Evolutionary conservation across 352 stramenopile species (phyloP).

Genomic region (Plasmopara viticola): DNA sequence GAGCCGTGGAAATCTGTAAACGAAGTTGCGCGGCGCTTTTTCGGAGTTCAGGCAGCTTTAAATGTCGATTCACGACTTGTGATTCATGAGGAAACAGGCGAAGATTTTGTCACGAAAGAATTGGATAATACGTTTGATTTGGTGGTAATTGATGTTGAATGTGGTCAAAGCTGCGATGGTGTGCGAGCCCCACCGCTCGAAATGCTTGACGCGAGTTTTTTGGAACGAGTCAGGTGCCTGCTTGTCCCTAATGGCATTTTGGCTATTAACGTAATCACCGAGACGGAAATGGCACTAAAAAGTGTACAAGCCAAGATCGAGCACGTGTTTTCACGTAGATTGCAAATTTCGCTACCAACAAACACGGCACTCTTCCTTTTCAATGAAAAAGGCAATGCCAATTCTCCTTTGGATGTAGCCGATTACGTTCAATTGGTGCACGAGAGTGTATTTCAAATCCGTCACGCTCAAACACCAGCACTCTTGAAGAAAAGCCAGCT

Average conservation of each 20-base stretch:
- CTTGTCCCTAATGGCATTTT: constrained; percentile 32
- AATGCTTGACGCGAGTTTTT: constrained; percentile 41
- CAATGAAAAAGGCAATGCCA: constrained; percentile 12
- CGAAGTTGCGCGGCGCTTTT: constrained; percentile 35
- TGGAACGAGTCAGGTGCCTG: constrained; percentile 19
- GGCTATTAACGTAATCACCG: constrained; percentile 56
- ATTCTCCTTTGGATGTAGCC: not conserved
- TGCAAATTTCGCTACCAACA: constrained; percentile 26
- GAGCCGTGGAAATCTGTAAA: constrained; percentile 50
- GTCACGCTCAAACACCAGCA: constrained; percentile 19
- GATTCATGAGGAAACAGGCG: constrained; percentile 37
- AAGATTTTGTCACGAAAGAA: constrained; percentile 35
- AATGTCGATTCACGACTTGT: constrained; percentile 19
- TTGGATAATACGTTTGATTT: constrained; percentile 28
- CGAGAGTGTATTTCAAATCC: constrained; percentile 18
- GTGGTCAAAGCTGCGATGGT: constrained; percentile 26
- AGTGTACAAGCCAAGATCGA: constrained; percentile 22
- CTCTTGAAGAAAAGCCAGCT: constrained; percentile 19
- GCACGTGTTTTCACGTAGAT: constrained; percentile 23
- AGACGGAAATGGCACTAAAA: constrained; percentile 24
- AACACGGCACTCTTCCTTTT: constrained; percentile 45
- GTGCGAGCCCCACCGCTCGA: constrained; percentile 33
- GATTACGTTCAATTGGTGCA: constrained; percentile 14
- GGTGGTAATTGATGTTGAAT: constrained; percentile 63
- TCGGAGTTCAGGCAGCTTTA: constrained; percentile 28